These are phyloP conservation scores for Pseudocercospora crystallina DNA, from an alignment of 2,329 filamentous ascomycete genomes.

Conservation along the genomic window DNA sequence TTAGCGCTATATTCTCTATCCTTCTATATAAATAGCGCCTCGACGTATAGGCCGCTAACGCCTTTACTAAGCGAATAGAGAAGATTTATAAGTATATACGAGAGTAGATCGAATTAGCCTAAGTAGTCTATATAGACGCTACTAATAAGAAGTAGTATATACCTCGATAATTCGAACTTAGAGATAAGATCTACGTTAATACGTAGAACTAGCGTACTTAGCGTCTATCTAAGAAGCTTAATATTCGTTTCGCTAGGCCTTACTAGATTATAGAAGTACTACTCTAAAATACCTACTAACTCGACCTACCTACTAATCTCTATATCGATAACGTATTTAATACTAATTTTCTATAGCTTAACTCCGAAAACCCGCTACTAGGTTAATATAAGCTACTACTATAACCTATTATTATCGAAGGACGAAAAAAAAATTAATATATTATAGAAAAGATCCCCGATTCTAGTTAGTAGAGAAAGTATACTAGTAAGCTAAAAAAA, in stretches of 20 bases:
- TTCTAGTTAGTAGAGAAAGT: neutral
- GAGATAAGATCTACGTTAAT: neutral
- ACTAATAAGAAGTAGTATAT: neutral
- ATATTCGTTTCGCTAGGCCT: neutral
- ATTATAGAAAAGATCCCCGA: neutral
- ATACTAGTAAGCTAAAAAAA: neutral
- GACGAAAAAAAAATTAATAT: neutral
- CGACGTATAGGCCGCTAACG: neutral
- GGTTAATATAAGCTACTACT: neutral
- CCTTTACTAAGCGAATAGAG: neutral
- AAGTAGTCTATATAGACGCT: neutral
- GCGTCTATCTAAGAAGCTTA: neutral
- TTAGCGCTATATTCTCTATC: neutral
- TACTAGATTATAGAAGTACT: neutral
- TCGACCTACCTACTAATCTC: neutral
- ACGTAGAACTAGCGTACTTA: neutral
- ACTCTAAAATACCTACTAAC: neutral
- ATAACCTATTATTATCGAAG: neutral
- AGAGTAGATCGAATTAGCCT: neutral
- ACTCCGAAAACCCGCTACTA: neutral
- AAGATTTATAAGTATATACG: neutral
- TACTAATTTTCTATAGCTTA: neutral
- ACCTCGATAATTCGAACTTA: neutral
- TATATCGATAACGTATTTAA: conserved; percentile 1
- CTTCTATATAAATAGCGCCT: neutral